Evolutionary conservation across 495 filamentous ascomycete species (phyloP), one percentile per base, ranked within the genome.

Genomic region (Jackrogersella multiformis): DNA sequence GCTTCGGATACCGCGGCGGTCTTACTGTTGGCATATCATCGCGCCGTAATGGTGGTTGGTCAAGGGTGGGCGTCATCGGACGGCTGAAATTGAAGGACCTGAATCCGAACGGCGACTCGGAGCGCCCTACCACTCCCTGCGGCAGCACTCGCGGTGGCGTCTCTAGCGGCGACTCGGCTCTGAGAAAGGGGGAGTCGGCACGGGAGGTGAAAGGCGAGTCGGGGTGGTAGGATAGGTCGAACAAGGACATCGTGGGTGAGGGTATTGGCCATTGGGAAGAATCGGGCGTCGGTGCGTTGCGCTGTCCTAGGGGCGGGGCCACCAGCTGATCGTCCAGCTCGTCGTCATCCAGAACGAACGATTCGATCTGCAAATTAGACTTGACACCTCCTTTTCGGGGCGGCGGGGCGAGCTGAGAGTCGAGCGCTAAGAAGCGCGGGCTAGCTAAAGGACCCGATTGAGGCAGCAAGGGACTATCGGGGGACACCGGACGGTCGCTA

Each of bases 401-500:
- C 8, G 66, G 66, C 5, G 66, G 66, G 28, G 63, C 63, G 26
- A 66, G 56, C 23, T 64, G 60, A 2, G 66, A 36, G 13, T 69
- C 66, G 10, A 65, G 36, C 24, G 64, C 64, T 6, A 62, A 46
- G 58, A 73, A 71, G 34, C 58, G 52, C 4, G 70, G 67, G 48
- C 70, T 75, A 6, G 73, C 70, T 0, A 75, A 55, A 1, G 73
- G 73, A 1, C 73, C 73, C 4, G 67, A 66, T 2, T 66, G 61
- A 1, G 73, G 73, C 30, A 75, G 68, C 7, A 75, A 30, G 0
- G 73, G 73, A 24, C 67, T 73, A 58, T 75, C 73, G 13, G 73
- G 73, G 1, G 73, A 75, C 0, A 58, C 55, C 5, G 73, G 73
- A 8, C 61, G 64, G 16, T 46, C 66, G 54, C 68, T 67, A 53